A percentile compares a stretch with the other conserved stretches of the same genome.
Evolutionary conservation across 192 early-diverging fungal genomes (phyloP).

Genomic region (Geranomyces michiganensis): DNA sequence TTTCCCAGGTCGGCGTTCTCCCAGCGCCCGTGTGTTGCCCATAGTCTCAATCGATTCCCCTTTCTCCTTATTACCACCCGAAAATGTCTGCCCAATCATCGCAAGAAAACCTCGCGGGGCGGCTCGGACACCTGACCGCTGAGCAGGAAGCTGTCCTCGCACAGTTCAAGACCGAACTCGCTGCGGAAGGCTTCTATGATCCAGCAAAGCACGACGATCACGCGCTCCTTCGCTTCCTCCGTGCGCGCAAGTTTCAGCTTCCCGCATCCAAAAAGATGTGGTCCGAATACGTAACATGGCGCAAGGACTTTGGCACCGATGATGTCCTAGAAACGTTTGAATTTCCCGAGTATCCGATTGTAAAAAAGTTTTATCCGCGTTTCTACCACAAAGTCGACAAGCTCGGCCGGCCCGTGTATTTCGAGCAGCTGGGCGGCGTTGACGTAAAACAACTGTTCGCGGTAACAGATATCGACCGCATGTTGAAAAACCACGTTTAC

Average conservation of each 20-base stretch:
- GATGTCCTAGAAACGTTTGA: conserved; percentile 54
- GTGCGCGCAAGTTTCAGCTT: conserved; percentile 73
- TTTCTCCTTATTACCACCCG: no score
- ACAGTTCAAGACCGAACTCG: conserved; percentile 62
- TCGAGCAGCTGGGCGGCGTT: conserved; percentile 81
- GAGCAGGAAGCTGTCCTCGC: conserved; percentile 58
- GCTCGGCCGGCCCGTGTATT: conserved; percentile 85
- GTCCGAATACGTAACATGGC: conserved; percentile 67
- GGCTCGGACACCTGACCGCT: conserved; percentile 61
- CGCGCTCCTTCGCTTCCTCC: conserved; percentile 71
- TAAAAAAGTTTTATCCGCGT: conserved; percentile 66
- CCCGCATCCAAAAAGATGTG: conserved; percentile 72
- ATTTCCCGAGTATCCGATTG: conserved; percentile 68
- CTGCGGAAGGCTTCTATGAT: conserved; percentile 58
- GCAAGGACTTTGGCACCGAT: conserved; percentile 65
- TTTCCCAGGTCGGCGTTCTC: no score
- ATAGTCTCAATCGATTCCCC: no score
- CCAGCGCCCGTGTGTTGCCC: no score
- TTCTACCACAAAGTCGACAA: conserved; percentile 93
- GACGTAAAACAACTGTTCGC: conserved; percentile 66
- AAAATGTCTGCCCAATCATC: neutral
- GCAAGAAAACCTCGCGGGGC: conserved; percentile 44
- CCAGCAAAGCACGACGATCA: conserved; percentile 67
- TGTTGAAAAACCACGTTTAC: conserved; percentile 73
- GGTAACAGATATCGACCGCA: conserved; percentile 67